Evolutionary conservation across 768 basidiomycete species (phyloP), one percentile per base, ranked within the genome.

Genomic region (Boletus insuetus): DNA sequence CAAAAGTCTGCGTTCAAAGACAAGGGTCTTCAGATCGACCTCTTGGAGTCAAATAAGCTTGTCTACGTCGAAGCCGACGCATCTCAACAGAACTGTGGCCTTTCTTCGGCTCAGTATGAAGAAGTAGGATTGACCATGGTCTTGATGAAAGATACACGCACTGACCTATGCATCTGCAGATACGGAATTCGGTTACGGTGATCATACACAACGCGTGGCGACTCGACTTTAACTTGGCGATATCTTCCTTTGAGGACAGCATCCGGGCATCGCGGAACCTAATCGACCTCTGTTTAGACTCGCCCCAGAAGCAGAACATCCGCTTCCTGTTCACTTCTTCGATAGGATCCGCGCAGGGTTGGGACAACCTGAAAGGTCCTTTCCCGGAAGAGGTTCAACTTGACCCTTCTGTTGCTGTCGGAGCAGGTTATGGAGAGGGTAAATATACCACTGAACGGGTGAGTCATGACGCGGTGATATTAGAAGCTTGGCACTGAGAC

Each of bases 131-230:
- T 16, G 38, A 7, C 6, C 9, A 8, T 39, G 16, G 16, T 8
- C n/a, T 14, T 9, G 9, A 5, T 17, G 6, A 1, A 16, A 38
- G 14, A 11, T 9, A 9, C 38, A 19, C 10, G 8, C 9, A 9
- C n/a, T 8, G 7, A n/a, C 41, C 14, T 14, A 35, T 35, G 13
- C 14, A 14, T 35, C 11, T 11, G n/a, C 37, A 66, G 66, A 46
- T 67, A 26, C 60, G 56, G 11, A 44, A 59, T 11, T 61, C 61
- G 1, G 64, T 75, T 24, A 70, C 68, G 9, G 49, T 69, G 69
- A 49, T 74, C 46, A 65, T 74, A 0, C 69, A 74, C 51, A 73
- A 74, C 41, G 77, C 74, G 1, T 78, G 74, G 77, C 58, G 67
- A 11, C 60, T 78, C 8, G 72, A 80, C 53, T 79, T 78, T 54